Evolutionary conservation across 768 basidiomycete species (phyloP), one percentile per base, ranked within the genome.

Genomic region (Boletus sp.): DNA sequence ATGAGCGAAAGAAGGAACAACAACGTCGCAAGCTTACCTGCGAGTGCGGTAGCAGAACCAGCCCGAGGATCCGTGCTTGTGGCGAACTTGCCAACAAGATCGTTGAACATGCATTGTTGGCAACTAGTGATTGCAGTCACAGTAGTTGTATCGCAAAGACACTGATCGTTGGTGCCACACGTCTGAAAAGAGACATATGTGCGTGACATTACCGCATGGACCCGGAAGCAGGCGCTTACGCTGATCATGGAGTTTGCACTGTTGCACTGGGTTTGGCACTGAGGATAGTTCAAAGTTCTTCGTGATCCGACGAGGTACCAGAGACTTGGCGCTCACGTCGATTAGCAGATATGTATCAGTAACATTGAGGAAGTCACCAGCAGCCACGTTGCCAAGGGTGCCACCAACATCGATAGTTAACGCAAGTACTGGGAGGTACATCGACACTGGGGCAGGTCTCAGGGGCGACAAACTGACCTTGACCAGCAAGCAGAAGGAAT

Each of bases 81-180:
- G 51, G 74, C 64, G 64, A 84, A 84, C 34, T 70, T 69, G 9
- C 63, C 62, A 58, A 91, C 77, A 27, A 88, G 70, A 53, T 72
- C 71, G 39, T 70, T 66, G 64, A 86, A 83, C 77, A 86, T 79
- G 74, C 88, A 90, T 62, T 84, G 81, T 67, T 90, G 79, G 70
- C 87, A 87, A 33, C 62, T 47, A 2, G 75, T 69, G 51, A 90
- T 68, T 1, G 71, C 59, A 1, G 66, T 53, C 32, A 82, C 74
- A 4, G 79, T 79, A 8, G 55, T 63, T 14, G 69, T 54, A 17
- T 54, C 61, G 74, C 88, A 90, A 25, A 87, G 74, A 65, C 88
- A 90, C 19, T 57, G 55, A 33, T 78, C 68, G 57, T 81, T 57
- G 10, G 56, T 71, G 17, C 66, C 65, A 68, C 87, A 88, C 23